phyloP scores from a whole-genome alignment of 306 rosid genomes.

The Urtica urens region DNA sequence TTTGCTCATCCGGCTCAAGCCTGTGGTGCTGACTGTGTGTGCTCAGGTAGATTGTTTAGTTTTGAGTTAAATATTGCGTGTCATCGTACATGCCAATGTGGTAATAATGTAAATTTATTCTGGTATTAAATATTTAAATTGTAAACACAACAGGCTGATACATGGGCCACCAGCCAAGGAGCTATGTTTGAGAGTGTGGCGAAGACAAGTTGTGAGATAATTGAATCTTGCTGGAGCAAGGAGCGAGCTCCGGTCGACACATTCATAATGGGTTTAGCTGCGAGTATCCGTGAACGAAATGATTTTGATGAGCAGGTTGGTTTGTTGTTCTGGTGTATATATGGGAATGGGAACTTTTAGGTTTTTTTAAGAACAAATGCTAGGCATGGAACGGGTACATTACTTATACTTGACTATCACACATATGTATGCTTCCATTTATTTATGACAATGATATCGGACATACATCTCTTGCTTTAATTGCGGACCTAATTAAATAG shows the following conservation, averaged over 20 bases:
- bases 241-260: conserved; percentile 98
- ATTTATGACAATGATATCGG: no score
- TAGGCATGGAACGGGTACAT: no score
- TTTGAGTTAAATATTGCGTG: conserved; percentile 10
- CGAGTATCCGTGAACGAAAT: conserved; percentile 89
- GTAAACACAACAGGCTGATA: conserved; percentile 52
- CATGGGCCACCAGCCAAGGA: conserved; percentile 81
- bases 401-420: no score
- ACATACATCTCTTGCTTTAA: not conserved
- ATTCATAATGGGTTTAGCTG: conserved; percentile 88
- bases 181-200: conserved; percentile 83
- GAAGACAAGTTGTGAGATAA: conserved; percentile 71
- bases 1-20: conserved; percentile 89
- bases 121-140: conserved; percentile 7
- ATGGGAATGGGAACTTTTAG: not conserved
- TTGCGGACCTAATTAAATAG: no score
- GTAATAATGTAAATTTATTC: conserved; percentile 2
- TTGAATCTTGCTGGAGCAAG: conserved; percentile 90
- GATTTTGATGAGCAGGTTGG: conserved; percentile 86
- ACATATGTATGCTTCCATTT: no score
- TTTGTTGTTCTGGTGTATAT: not conserved
- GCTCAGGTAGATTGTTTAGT: conserved; percentile 50
- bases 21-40: conserved; percentile 78
- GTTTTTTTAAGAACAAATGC: no score
- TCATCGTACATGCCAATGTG: conserved; percentile 9